phyloP scores from a whole-genome alignment of 352 stramenopile species.

The Phytophthora colocasiae region DNA sequence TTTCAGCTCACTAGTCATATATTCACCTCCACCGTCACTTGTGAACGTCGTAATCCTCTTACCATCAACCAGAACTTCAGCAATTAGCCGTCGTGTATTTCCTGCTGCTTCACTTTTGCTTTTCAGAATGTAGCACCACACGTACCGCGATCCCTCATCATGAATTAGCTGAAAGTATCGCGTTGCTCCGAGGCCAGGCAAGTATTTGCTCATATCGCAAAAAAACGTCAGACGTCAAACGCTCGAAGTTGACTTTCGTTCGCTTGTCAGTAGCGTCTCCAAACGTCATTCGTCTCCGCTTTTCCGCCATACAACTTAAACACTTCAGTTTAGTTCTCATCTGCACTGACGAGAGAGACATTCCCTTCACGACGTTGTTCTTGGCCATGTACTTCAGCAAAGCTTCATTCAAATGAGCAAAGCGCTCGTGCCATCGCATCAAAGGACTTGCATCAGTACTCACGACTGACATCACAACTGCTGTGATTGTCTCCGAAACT shows the following conservation, averaged over 20 bases:
- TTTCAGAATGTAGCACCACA: too few relatives aligned
- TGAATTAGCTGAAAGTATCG: too few relatives aligned
- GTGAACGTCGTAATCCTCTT: conserved; percentile 6
- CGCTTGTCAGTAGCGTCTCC: conserved; percentile 3
- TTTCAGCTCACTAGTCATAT: conserved; percentile 4
- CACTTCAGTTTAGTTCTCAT: conserved; percentile 9
- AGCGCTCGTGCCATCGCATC: conserved; percentile 11
- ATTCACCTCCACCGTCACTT: conserved; percentile 8
- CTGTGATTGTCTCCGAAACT: neutral
- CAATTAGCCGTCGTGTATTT: neutral
- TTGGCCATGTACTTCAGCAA: conserved; percentile 11
- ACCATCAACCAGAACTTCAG: conserved; percentile 1
- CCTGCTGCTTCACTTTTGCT: conserved; percentile 1
- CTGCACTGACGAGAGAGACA: conserved; percentile 7
- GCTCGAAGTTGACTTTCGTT: conserved; percentile 1
- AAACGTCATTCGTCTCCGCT: conserved; percentile 5
- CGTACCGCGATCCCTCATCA: too few relatives aligned
- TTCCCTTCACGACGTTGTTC: conserved; percentile 6
- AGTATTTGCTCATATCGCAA: too few relatives aligned
- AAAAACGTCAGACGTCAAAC: conserved; percentile 8
- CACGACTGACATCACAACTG: conserved; percentile 7
- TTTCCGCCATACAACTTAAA: conserved; percentile 9
- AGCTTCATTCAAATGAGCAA: conserved; percentile 13
- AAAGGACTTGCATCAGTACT: conserved; percentile 1
- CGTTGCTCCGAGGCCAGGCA: too few relatives aligned